Conservation (phyloP, 805 yeast species). For the Lipomyces yamanashiensis region DNA sequence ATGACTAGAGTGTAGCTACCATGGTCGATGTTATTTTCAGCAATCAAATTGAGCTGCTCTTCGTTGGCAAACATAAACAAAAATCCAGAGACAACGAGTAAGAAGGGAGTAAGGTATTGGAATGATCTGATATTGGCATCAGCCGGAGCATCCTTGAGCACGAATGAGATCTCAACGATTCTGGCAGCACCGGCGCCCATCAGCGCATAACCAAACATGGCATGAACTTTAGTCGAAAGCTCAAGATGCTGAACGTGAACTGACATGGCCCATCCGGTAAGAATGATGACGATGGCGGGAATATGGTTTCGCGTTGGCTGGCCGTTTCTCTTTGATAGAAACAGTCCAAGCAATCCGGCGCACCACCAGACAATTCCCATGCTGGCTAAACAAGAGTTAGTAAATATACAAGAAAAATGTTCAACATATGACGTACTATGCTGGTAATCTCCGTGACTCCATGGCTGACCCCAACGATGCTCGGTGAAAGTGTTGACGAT, state of each 20-base stretch:
- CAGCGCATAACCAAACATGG: constrained; percentile 79
- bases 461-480: constrained; percentile 93
- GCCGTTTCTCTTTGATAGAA: constrained; percentile 58
- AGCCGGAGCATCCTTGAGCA: constrained; percentile 60
- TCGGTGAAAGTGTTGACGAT: constrained; percentile 94
- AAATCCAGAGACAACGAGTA: constrained; percentile 72
- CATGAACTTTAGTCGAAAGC: constrained; percentile 86
- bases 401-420: background rate
- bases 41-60: constrained; percentile 75
- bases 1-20: constrained; percentile 78
- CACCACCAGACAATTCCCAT: constrained; percentile 98
- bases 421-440: constrained; percentile 19
- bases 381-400: constrained; percentile 55
- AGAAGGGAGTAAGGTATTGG: constrained; percentile 84
- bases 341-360: constrained; percentile 86
- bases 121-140: constrained; percentile 64
- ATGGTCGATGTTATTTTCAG: constrained; percentile 79
- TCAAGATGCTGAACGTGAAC: constrained; percentile 78
- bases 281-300: constrained; percentile 80
- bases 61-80: constrained; percentile 92
- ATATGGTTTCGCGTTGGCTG: constrained; percentile 66
- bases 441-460: constrained; percentile 94
- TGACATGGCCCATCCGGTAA: constrained; percentile 95
- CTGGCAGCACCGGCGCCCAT: constrained; percentile 79
- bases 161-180: constrained; percentile 76